Conservation (phyloP, 2,329 filamentous ascomycete genomes). For the Trichothecium sympodiale region DNA sequence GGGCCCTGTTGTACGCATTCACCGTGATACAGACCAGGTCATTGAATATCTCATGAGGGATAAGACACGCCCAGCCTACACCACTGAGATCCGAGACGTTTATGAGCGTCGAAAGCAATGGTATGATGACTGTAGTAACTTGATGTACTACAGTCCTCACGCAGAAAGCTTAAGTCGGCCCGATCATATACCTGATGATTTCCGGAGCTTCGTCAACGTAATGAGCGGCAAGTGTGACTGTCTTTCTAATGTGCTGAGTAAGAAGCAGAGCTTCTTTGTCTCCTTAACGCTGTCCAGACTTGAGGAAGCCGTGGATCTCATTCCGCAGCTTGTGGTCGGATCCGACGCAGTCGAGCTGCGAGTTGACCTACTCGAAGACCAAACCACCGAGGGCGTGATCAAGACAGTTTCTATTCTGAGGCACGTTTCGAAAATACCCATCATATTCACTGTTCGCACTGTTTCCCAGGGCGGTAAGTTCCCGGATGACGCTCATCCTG, state of each 20-base stretch:
- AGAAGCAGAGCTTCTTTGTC: slow-evolving; percentile 81
- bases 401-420: slow-evolving; percentile 74
- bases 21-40: slow-evolving; percentile 77
- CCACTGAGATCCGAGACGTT: slow-evolving; percentile 83
- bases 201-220: slow-evolving; percentile 25
- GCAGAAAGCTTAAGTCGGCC: slow-evolving; percentile 13
- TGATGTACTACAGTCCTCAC: slow-evolving; percentile 79
- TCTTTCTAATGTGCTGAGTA: slow-evolving; percentile 29
- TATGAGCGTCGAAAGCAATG: slow-evolving; percentile 82
- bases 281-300: slow-evolving; percentile 77
- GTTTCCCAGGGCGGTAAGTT: slow-evolving; percentile 79
- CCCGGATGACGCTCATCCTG: slow-evolving; percentile 62
- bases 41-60: slow-evolving; percentile 83
- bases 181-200: slow-evolving; percentile 20
- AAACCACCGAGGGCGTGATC: slow-evolving; percentile 63
- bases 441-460: slow-evolving; percentile 89
- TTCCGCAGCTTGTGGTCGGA: slow-evolving; percentile 68
- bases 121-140: slow-evolving; percentile 89
- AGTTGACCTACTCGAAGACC: slow-evolving; percentile 79
- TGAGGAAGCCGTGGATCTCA: slow-evolving; percentile 45
- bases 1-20: slow-evolving; percentile 77
- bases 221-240: slow-evolving; percentile 32
- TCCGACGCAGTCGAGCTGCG: slow-evolving; percentile 89
- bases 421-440: slow-evolving; percentile 58
- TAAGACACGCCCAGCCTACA: slow-evolving; percentile 83